These are phyloP conservation scores for Zygotorulaspora mrakii DNA, from an alignment of 1,139 yeast genomes.

Conservation along the genomic window DNA sequence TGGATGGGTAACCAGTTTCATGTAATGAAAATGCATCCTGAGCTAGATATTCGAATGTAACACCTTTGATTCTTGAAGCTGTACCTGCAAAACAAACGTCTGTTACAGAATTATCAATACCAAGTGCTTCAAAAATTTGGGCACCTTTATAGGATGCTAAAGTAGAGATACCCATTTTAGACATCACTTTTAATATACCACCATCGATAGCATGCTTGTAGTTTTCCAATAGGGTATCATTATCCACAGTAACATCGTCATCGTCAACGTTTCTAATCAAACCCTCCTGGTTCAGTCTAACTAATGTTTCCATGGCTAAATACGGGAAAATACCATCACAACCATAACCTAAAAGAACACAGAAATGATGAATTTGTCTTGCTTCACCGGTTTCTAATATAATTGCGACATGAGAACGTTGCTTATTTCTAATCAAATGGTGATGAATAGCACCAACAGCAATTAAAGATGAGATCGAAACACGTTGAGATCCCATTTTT, in stretches of 20 bases:
- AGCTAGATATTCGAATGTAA: conserved; percentile 91
- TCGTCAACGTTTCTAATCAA: conserved; percentile 54
- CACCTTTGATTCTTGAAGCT: conserved; percentile 93
- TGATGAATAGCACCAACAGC: conserved; percentile 99
- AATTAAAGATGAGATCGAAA: conserved; percentile 82
- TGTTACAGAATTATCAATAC: conserved; percentile 91
- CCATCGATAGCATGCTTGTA: conserved; percentile 81
- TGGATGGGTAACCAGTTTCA: conserved; percentile 83
- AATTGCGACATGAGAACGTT: conserved; percentile 91
- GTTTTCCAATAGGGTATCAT: conserved; percentile 62
- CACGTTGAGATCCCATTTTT: conserved; percentile 53
- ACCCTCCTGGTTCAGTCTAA: conserved; percentile 80
- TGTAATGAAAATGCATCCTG: conserved; percentile 94
- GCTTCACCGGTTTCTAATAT: conserved; percentile 95
- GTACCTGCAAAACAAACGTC: conserved; percentile 97
- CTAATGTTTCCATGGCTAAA: conserved; percentile 83
- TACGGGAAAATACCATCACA: conserved; percentile 96
- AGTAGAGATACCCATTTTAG: conserved; percentile 98
- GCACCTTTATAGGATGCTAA: conserved; percentile 98
- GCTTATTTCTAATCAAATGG: conserved; percentile 91
- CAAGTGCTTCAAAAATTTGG: conserved; percentile 94
- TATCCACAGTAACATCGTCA: conserved; percentile 43
- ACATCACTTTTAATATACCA: conserved; percentile 94
- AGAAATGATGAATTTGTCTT: conserved; percentile 93
- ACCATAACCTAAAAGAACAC: conserved; percentile 94